These are phyloP conservation scores for Pulveroboletus sp. DNA, from an alignment of 768 basidiomycete species.

Conservation along the genomic window DNA sequence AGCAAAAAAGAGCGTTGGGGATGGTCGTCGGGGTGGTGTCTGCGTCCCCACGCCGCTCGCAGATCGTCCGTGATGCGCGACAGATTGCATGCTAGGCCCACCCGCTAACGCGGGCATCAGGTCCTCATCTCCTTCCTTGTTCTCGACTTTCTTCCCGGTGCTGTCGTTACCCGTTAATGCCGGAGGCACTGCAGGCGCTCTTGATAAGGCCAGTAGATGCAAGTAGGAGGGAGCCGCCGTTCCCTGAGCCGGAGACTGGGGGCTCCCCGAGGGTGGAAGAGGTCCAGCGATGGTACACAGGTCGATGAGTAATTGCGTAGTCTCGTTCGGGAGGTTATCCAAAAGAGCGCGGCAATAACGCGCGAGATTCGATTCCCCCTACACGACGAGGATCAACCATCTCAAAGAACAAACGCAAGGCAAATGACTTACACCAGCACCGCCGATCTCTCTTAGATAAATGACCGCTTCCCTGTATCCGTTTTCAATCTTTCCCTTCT, in stretches of 20 bases:
- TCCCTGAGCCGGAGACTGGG: slow-evolving; percentile 21
- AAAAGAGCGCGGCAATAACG: slow-evolving; percentile 88
- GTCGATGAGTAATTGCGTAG: slow-evolving; percentile 88
- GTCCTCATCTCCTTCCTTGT: slow-evolving; percentile 16
- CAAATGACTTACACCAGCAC: slow-evolving; percentile 60
- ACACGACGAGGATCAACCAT: not conserved
- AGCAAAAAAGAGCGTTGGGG: slow-evolving; percentile 84
- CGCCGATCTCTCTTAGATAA: slow-evolving; percentile 77
- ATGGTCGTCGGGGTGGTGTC: slow-evolving; percentile 53
- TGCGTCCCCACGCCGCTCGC: slow-evolving; percentile 14
- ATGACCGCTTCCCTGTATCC: slow-evolving; percentile 69
- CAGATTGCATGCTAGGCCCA: slow-evolving; percentile 26
- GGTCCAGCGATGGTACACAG: slow-evolving; percentile 71
- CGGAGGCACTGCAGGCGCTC: slow-evolving; percentile 43
- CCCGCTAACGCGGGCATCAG: slow-evolving; percentile 16
- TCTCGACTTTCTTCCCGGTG: slow-evolving; percentile 17
- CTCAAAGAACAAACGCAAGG: not conserved
- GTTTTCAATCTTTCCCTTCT: slow-evolving; percentile 35
- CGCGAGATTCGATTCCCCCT: slow-evolving; percentile 85
- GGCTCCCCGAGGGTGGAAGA: slow-evolving; percentile 33
- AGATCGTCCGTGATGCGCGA: slow-evolving; percentile 5
- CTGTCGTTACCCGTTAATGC: slow-evolving; percentile 35
- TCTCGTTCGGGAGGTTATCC: slow-evolving; percentile 76
- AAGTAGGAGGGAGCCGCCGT: slow-evolving; percentile 59
- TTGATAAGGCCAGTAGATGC: slow-evolving; percentile 73